Base-by-base conservation (phyloP, 345 rosid species). In the Eucalyptus curtisii region DNA sequence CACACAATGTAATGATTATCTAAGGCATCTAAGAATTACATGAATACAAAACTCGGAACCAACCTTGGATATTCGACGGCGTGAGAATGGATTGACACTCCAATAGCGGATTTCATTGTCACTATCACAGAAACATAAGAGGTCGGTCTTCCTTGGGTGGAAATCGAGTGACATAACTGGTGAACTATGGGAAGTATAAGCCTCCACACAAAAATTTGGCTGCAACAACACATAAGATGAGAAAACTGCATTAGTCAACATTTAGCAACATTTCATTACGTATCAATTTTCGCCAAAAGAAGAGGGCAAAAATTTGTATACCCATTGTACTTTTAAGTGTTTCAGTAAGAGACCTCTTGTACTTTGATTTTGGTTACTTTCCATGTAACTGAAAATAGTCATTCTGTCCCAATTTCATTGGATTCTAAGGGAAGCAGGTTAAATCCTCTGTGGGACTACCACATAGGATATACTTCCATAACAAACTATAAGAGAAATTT, bases 151-250 rank as follows among this genome's bases (percentile, higher is more conserved):
- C 91, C 89, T 93, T 42, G 96, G 98, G 85, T 95, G 96, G 92
- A 95, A 95, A 86, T 95, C 96, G 10, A 95, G 94, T 89, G 96
- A 95, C 95, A 94, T 92, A 40, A 95, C 89, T 9, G 95, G 91
- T 49, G 95, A 93, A 88, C 64, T 87, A 89, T 93, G 97, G n/a
- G 90, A 91, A 5, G 93, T 95, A 88, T 90, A 92, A 59, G 93
- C 93, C 59, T 91, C 91, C 90, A 92, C 86, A 90, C 90, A 92
- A 82, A 81, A 91, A 91, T 90, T 93, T 84, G 96, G 95, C 98
- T 95, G 95, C 91, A 59, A 89, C 80, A 87, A 89, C 50, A 88
- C 71, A 48, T 44, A 85, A 66, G 44, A 68, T 82, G 79, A 22
- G 44, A 55, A 76, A 37, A 76, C 82, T 76, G 82, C 82, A 76